Evolutionary conservation across 2,329 filamentous ascomycete genomes (phyloP), one percentile per base, ranked within the genome.

Genomic region (Sarocladium strictum): DNA sequence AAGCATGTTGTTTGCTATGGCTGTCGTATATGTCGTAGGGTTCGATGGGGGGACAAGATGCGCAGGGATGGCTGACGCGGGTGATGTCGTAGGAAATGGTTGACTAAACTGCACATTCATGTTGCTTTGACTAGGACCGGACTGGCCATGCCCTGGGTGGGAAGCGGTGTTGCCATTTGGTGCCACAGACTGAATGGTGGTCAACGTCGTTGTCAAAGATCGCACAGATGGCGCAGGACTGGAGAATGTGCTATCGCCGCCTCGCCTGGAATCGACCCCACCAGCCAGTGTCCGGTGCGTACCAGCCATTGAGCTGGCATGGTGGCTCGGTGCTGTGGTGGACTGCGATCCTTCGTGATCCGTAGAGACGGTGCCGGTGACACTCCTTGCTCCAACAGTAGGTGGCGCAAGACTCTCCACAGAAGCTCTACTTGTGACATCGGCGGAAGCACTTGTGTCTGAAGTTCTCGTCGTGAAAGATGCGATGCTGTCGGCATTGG

Each of bases 191-290:
- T 93, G 89, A 56, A 95, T 91, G 0, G 89, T 95, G 0, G 90
- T 94, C 54, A 95, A 76, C 1, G 89, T 94, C 0, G 89, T 94
- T 1, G 89, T 89, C 54, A 95, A 75, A 2, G 89, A 93, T 58
- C 85, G 86, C 49, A 90, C 84, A 7, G 89, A 93, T 24, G 89
- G 89, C 32, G 89, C 87, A 1, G 89, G 89, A 12, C 89, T 92
- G 17, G 88, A 92, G 67, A 93, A 93, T 35, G 87, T 91, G 73
- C 83, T 86, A 68, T 85, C 82, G 54, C 77, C 86, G 55, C 89
- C 90, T 61, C 87, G 83, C 56, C 84, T 80, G 50, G 80, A 82
- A 3, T 88, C 85, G 49, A 86, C 65, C 10, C 83, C 86, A 50
- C 84, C 85, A 26, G 81, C 85, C 2, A 79, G 74, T 6, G 87